Evolutionary conservation across 495 filamentous ascomycete species (phyloP), one percentile per base, ranked within the genome.

Genomic region (Astrocystis sublimbata): DNA sequence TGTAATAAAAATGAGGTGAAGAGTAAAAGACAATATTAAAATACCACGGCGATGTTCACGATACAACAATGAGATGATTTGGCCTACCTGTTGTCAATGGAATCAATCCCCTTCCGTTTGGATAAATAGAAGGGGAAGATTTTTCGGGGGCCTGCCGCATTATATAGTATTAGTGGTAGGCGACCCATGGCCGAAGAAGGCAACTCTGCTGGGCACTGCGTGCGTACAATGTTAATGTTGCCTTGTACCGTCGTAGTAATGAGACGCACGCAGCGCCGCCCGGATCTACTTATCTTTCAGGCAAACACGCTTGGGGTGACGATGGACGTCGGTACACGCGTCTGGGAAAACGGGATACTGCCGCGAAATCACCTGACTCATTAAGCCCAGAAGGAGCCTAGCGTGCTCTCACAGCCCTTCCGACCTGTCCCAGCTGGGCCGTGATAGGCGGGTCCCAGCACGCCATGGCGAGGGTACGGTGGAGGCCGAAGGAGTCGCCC

Each of bases 281-380:
- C 43, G 33, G 46, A 56, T 51, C 52, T n/a, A n/a, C n/a, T n/a
- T n/a, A n/a, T n/a, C n/a, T n/a, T 50, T 58, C 65, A 70, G 70
- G 68, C 70, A 72, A 72, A 70, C 70, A 70, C 70, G 70, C 56
- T 57, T 59, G 58, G n/a, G 59, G 56, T 70, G 67, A 65, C 28
- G 70, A 72, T 72, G 68, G 60, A 65, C 12, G 70, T 66, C 65
- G 63, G 68, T 52, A 65, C 68, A 66, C 70, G 70, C 70, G 70
- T 72, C 65, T 49, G 51, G 41, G 24, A 30, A 19, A 59, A 68
- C 70, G 33, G 55, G 68, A 72, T 66, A 72, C n/a, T 57, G 31
- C n/a, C 70, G 55, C 70, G 68, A 21, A 56, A 36, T 70, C 70
- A 72, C 70, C 69, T 72, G 70, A 72, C 70, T 47, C 65, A 56